Evolutionary conservation across 192 early-diverging fungal genomes (phyloP), one percentile per base, ranked within the genome.

Genomic region (Rhizophagus sp.): DNA sequence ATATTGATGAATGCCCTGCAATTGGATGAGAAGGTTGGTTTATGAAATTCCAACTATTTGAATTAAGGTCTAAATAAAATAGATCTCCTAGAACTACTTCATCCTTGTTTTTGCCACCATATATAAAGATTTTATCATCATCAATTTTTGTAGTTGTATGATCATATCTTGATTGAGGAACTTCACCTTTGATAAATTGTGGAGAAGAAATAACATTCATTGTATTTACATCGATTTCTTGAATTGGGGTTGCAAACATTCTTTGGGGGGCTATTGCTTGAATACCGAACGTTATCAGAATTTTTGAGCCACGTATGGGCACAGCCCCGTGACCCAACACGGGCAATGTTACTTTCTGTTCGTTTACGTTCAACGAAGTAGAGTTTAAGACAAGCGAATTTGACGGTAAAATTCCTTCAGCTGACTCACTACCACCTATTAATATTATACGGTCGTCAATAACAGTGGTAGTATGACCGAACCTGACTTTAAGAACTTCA

Each of bases 311-410:
- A 76, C 34, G 25, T 36, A 76, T 25, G 17, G 52, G 57, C 62
- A n/a, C 61, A 39, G 75, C 75, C 22, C 61, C 75, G 61, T 76
- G 75, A 63, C 75, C 75, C 17, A 33, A 34, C 75, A 76, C 75
- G 75, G 75, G 13, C 39, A 76, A 44, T 13, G 36, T 76, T 63
- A 62, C 4, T 41, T 64, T 76, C 33, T 76, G 11, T 76, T 76
- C 52, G 61, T 62, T 64, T 41, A 76, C 75, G 61, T 19, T 25
- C 75, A 76, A 63, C 25, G 41, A 27, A 27, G 75, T 63, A 63
- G n/a, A 62, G 39, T 76, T 36, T 22, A 76, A 30, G 9, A 33
- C 22, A 41, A 76, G 33, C 24, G 64, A 44, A 39, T 11, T 10
- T 33, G n/a, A 24, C 22, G 57, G 10, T 44, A 57, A 36, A 8